Evolutionary conservation across 805 yeast genomes (phyloP), one percentile per base, ranked within the genome.

Genomic region (Wickerhamomyces mucosus): DNA sequence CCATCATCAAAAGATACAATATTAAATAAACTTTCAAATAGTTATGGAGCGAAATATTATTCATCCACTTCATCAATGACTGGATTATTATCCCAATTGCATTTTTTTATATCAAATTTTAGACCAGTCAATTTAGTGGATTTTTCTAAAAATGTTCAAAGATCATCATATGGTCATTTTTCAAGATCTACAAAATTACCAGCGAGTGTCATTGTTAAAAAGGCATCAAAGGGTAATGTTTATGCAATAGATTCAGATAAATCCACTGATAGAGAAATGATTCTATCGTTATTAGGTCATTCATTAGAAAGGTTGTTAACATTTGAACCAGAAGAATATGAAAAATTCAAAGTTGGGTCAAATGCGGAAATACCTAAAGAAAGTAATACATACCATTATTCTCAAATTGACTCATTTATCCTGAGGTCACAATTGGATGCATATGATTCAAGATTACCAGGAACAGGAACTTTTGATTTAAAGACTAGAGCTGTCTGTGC

Each of bases 1-100:
- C 67, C 84, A 0, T 76, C 94, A 0, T 71, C 82, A 4, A 71
- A 71, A 45, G 96, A 89, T 57, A 38, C 48, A 10, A 47, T 46
- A 1, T 59, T 89, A 28, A 45, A 69, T 1, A 32, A 59, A 5
- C 51, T 79, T 8, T 76, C 89, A 0, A 41, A 44, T 7, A 28
- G 36, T 14, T 39, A 52, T 12, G 29, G 43, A 0, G 40, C 43
- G 7, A 46, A 47, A 31, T 89, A 65, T 49, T 72, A 69, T 36
- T 81, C 94, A 2, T 85, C 96, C 1, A 86, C 97, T 0, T 81
- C 94, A 14, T 81, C 95, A 2, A 69, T 89, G 82, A 88, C 97
- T 0, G 65, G 77, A 1, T 56, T 77, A 1, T 63, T 89, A 27
- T 63, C 76, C 4, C 94, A 86, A 30, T 60, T 89, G 36, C 96